Conservation (phyloP, 306 rosid genomes). For the Echinosophora koreensis region DNA sequence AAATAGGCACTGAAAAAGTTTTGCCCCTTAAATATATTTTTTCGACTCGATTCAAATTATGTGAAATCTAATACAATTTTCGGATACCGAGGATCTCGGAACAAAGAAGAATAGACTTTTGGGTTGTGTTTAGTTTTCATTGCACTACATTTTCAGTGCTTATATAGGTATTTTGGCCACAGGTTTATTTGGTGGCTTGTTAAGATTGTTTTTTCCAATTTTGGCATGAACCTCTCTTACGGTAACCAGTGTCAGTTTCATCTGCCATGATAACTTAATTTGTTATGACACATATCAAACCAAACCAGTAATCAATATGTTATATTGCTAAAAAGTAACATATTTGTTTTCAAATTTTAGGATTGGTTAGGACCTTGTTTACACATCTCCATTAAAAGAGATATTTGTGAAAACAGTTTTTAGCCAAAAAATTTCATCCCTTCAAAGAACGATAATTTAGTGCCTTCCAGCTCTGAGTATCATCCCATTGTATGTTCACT, state of each 20-base stretch:
- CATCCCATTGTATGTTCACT: no score
- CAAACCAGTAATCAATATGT: no score
- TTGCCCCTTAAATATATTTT: no score
- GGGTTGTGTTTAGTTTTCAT: no score
- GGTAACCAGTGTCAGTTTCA: background rate
- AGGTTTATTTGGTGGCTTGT: slow-evolving; percentile 7
- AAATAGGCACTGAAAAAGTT: no score
- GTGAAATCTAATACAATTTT: no score
- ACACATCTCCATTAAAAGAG: background rate
- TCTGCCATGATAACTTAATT: background rate
- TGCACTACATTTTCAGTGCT: background rate
- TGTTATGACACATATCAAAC: slow-evolving; percentile 1
- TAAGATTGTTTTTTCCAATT: background rate
- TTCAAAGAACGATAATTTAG: no score
- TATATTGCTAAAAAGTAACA: no score
- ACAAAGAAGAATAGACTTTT: background rate
- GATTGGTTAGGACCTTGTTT: background rate
- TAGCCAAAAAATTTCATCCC: background rate
- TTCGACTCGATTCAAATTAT: no score
- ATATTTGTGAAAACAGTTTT: background rate
- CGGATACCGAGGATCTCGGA: no score
- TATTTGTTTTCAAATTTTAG: no score
- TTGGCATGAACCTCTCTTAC: background rate
- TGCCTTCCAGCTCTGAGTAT: background rate
- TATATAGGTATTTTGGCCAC: background rate